Conservation (phyloP, 495 filamentous ascomycete genomes). For the Tetracladium setigerum region DNA sequence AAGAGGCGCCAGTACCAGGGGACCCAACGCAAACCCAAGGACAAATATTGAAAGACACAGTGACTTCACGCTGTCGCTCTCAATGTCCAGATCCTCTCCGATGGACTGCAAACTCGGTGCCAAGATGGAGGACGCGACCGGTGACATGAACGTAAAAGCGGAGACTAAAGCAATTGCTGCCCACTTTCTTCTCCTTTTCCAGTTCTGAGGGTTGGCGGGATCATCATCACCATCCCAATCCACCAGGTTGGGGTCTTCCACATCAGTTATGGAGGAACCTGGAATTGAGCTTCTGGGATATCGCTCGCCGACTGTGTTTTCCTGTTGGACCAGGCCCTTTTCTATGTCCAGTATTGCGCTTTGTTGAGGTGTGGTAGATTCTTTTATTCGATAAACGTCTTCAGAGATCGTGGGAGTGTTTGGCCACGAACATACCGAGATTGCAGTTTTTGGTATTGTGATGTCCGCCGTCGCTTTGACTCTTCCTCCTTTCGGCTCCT, state of each 20-base stretch:
- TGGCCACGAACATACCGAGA: too few species aligned
- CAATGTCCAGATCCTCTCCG: conserved; percentile 40
- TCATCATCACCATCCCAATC: conserved; percentile 46
- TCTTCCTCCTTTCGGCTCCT: too few species aligned
- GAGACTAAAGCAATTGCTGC: conserved; percentile 31
- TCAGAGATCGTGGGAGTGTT: too few species aligned
- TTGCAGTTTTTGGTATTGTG: too few species aligned
- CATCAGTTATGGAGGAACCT: too few species aligned
- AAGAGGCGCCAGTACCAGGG: conserved; percentile 35
- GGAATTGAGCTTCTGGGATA: too few species aligned
- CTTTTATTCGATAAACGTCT: too few species aligned
- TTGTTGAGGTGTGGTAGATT: too few species aligned
- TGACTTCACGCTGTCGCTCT: background rate
- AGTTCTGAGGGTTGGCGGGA: conserved; percentile 34
- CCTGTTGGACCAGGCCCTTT: too few species aligned
- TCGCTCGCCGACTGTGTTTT: too few species aligned
- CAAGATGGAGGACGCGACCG: conserved; percentile 29
- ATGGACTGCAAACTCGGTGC: conserved; percentile 39
- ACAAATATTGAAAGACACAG: conserved; percentile 37
- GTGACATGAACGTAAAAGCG: conserved; percentile 4
- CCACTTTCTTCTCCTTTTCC: conserved; percentile 31
- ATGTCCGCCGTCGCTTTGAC: too few species aligned
- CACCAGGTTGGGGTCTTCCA: conserved; percentile 31
- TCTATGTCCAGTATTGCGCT: too few species aligned
- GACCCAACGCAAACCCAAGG: conserved; percentile 43